phyloP scores from a whole-genome alignment of 805 yeast species.

The Phaffomyces opuntiae region DNA sequence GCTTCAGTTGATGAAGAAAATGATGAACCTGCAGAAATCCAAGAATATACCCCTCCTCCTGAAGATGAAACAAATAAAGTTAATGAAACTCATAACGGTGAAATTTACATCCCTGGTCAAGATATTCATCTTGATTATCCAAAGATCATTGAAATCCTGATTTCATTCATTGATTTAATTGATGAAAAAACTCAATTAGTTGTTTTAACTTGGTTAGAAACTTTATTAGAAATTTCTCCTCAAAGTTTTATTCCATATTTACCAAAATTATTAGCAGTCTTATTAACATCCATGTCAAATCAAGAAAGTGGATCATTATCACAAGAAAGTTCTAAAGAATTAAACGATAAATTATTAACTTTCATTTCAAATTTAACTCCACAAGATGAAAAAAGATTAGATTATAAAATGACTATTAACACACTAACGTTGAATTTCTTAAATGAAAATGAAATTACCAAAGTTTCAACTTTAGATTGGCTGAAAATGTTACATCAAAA shows the following conservation, averaged over 20 bases:
- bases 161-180: conserved; percentile 65
- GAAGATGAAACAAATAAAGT: conserved; percentile 14
- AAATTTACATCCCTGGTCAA: conserved; percentile 64
- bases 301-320: conserved; percentile 33
- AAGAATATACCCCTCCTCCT: neutral
- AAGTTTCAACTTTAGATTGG: conserved; percentile 88
- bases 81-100: conserved; percentile 37
- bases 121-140: conserved; percentile 78
- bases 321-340: conserved; percentile 44
- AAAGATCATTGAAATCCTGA: conserved; percentile 69
- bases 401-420: conserved; percentile 57
- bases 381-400: conserved; percentile 29
- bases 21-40: neutral
- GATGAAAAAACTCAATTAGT: conserved; percentile 73
- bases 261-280: conserved; percentile 65
- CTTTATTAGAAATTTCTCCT: conserved; percentile 67
- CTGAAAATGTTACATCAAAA: conserved; percentile 70
- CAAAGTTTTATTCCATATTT: conserved; percentile 64
- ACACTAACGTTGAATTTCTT: conserved; percentile 66
- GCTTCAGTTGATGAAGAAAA: neutral
- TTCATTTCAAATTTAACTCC: conserved; percentile 29
- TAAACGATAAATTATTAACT: conserved; percentile 51
- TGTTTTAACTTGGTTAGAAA: conserved; percentile 76
- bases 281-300: conserved; percentile 54
- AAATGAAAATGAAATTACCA: conserved; percentile 71